Conservation (phyloP, 139 green algal genomes). For the Deuterostichococcus epilithicus region DNA sequence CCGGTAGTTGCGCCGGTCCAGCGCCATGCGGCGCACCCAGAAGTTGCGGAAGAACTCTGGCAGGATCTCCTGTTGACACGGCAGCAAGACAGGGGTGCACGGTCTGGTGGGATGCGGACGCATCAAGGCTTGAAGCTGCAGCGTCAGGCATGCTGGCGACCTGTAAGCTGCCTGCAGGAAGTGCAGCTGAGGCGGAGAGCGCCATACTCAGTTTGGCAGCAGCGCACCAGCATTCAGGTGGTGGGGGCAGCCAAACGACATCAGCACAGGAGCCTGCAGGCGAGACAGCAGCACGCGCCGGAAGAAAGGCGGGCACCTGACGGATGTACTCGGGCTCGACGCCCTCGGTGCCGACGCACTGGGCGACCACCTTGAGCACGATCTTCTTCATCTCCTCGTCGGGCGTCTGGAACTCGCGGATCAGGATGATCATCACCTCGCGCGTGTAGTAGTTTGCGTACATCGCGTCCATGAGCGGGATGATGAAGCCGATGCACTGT, state of each 20-base stretch:
- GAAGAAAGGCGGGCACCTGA: no score
- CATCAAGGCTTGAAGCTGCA: no score
- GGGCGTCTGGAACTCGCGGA: conserved; percentile 94
- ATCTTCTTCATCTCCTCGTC: conserved; percentile 99
- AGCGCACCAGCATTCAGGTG: no score
- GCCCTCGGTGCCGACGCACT: conserved; percentile 95
- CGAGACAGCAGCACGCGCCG: no score
- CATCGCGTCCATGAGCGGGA: conserved; percentile 97
- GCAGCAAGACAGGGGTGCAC: no score
- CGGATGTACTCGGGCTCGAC: conserved; percentile 94
- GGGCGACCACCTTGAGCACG: conserved; percentile 98
- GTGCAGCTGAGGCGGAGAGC: not conserved
- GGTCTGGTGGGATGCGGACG: no score
- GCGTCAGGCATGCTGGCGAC: no score
- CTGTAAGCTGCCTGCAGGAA: no score
- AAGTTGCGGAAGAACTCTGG: conserved; percentile 97
- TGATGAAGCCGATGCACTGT: conserved; percentile 97
- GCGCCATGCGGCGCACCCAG: conserved; percentile 96
- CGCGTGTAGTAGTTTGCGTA: conserved; percentile 98
- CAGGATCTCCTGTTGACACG: conserved; percentile 69
- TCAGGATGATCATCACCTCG: conserved; percentile 96
- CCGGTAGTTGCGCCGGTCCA: conserved; percentile 92
- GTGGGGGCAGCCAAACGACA: no score
- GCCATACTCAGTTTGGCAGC: no score
- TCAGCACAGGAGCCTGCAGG: no score